These are phyloP conservation scores for Lasiodiplodia hormozganensis DNA, from an alignment of 2,329 filamentous ascomycete genomes.

Conservation along the genomic window DNA sequence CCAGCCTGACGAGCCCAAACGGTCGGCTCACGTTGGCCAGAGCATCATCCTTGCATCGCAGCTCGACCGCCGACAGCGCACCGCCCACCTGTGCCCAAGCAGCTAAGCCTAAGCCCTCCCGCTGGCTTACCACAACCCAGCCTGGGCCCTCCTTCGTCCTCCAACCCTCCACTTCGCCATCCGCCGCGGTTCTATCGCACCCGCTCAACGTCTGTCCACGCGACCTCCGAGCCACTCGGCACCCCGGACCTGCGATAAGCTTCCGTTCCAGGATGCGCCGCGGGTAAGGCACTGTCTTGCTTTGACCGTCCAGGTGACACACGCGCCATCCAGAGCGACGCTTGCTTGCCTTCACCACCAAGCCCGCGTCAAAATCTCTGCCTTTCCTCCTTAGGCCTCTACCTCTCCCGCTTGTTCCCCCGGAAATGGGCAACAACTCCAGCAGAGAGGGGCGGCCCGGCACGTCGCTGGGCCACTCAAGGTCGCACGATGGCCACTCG, in stretches of 20 bases:
- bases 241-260: slow-evolving; percentile 9
- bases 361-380: slow-evolving; percentile 1
- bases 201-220: slow-evolving; percentile 1
- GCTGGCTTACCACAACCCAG: not conserved
- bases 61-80: slow-evolving; percentile 21
- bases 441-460: slow-evolving; percentile 53
- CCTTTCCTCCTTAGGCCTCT: not conserved
- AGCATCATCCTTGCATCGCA: slow-evolving; percentile 21
- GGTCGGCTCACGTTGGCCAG: slow-evolving; percentile 2
- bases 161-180: slow-evolving; percentile 4
- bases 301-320: slow-evolving; percentile 28
- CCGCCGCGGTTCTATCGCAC: slow-evolving; percentile 7
- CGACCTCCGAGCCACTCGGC: slow-evolving; percentile 1
- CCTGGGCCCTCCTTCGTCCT: not conserved
- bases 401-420: not conserved
- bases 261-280: slow-evolving; percentile 26
- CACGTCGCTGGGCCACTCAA: slow-evolving; percentile 42
- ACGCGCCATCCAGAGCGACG: slow-evolving; percentile 21
- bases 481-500: slow-evolving; percentile 37
- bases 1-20: not conserved
- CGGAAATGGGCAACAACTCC: slow-evolving; percentile 56
- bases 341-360: slow-evolving; percentile 20
- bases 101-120: slow-evolving; percentile 1
- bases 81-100: slow-evolving; percentile 9
- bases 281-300: slow-evolving; percentile 24